Percentiles rank a stretch among this genome's conserved stretches.
phyloP scores from a whole-genome alignment of 768 basidiomycete genomes.

The Xerocomus spinulosus region DNA sequence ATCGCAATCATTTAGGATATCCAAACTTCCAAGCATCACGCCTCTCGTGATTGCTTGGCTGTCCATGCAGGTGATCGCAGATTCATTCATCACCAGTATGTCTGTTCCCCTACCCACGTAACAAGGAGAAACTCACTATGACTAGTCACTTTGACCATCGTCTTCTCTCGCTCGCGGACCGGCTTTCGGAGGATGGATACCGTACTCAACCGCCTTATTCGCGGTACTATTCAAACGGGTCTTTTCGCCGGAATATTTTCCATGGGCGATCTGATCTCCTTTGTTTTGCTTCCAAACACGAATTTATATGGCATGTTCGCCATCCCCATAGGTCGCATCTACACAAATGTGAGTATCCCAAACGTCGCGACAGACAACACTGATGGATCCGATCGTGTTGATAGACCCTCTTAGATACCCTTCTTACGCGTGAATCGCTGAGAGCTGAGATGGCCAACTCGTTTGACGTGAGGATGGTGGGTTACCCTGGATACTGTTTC shows the following conservation, averaged over 20 bases:
- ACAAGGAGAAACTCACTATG: neutral
- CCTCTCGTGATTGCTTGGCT: slow-evolving; percentile 47
- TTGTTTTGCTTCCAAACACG: slow-evolving; percentile 25
- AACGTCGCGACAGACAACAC: too few relatives aligned
- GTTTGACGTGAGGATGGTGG: neutral
- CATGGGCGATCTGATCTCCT: slow-evolving; percentile 42
- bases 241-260: slow-evolving; percentile 49
- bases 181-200: slow-evolving; percentile 51
- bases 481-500: neutral
- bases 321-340: slow-evolving; percentile 39
- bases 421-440: slow-evolving; percentile 5
- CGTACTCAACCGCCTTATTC: slow-evolving; percentile 49
- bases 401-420: slow-evolving; percentile 11
- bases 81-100: slow-evolving; percentile 42
- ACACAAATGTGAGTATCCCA: slow-evolving; percentile 40
- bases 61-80: slow-evolving; percentile 40
- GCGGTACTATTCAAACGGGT: slow-evolving; percentile 52
- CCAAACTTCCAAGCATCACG: slow-evolving; percentile 36
- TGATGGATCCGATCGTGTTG: neutral
- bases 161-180: slow-evolving; percentile 42
- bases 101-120: too few relatives aligned
- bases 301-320: slow-evolving; percentile 36
- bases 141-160: slow-evolving; percentile 21
- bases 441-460: neutral
- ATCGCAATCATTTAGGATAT: slow-evolving; percentile 28